Evolutionary conservation across 768 basidiomycete species (phyloP), one percentile per base, ranked within the genome.

Genomic region (Xanthoconium stramineum): DNA sequence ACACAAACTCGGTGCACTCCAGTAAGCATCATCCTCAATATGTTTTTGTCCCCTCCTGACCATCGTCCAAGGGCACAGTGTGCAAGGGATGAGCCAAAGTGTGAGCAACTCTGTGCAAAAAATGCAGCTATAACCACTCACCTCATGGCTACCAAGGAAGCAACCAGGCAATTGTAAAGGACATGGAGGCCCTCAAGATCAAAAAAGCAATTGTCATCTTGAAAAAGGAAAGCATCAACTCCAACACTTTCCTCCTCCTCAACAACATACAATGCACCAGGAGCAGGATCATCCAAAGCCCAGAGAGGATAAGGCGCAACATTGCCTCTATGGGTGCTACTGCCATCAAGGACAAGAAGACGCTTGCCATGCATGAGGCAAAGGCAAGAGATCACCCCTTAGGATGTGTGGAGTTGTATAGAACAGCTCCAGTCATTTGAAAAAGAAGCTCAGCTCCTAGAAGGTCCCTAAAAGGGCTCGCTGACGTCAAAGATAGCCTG

Each of bases 241-340:
- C 75, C 3, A 86, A 91, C 48, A 78, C 85, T 10, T 75, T 80
- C 8, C 76, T 78, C 43, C 73, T 85, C 24, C 74, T 80, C 40
- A 85, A 89, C 54, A 75, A 78, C 44, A 85, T 91, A 59, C 72
- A 75, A 13, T 82, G 86, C 42, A 85, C 85, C 0, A 79, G 83
- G 48, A 76, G 83, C 30, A 84, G 93, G 29, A 88, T 97, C 59
- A 92, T 97, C 4, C 91, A 94, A 69, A 94, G 91, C 0, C 94
- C 94, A 0, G 94, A 96, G 46, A 82, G 94, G 44, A 88, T 96
- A 61, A 89, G 86, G 67, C 83, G 86, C 49, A 89, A 84, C 42
- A 96, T 96, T 62, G 72, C 79, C 12, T 77, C 82, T 17, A 92
- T 96, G 88, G 79, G 82, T 4, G 67, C 74, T 7, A 84, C 81